Percentiles rank a stretch among this genome's conserved stretches.
phyloP scores from a whole-genome alignment of 495 filamentous ascomycete species.

The Talaromyces proteolyticus region DNA sequence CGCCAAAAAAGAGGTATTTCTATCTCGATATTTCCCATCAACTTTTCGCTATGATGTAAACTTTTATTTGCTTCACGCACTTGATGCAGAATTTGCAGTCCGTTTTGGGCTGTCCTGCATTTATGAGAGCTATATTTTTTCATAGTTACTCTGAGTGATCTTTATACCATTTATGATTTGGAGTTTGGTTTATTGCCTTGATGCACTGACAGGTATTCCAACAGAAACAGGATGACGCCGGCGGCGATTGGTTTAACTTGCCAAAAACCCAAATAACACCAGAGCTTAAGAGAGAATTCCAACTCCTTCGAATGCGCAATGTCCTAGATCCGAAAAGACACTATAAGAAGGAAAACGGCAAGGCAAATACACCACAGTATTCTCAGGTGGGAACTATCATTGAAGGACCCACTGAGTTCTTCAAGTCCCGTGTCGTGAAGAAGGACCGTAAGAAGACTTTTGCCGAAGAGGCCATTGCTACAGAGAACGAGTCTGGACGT shows the following conservation, averaged over 20 bases:
- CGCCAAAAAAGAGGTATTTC: constrained; percentile 36
- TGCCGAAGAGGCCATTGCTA: constrained; percentile 76
- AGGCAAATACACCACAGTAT: constrained; percentile 64
- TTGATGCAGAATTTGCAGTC: constrained; percentile 59
- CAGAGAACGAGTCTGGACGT: constrained; percentile 50
- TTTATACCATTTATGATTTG: constrained; percentile 1
- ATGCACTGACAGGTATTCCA: constrained; percentile 28
- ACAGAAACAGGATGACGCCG: constrained; percentile 53
- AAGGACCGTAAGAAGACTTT: constrained; percentile 87
- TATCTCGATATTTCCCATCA: constrained; percentile 7
- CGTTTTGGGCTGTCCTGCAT: constrained; percentile 74
- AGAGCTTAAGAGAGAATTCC: constrained; percentile 79
- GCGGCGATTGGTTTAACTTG: constrained; percentile 74
- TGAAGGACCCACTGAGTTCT: constrained; percentile 85
- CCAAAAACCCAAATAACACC: constrained; percentile 77
- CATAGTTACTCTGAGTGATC: constrained; percentile 99
- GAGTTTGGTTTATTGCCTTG: constrained; percentile 4
- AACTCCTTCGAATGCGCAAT: constrained; percentile 80
- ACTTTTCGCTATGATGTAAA: constrained; percentile 63
- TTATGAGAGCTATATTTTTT: constrained; percentile 67
- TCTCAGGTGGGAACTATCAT: constrained; percentile 86
- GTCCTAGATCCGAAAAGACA: constrained; percentile 85
- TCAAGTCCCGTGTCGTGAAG: constrained; percentile 68
- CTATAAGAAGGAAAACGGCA: constrained; percentile 79
- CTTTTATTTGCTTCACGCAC: constrained; percentile 46